Evolutionary conservation across 306 rosid species (phyloP).

Genomic region (Cicer bijugum): DNA sequence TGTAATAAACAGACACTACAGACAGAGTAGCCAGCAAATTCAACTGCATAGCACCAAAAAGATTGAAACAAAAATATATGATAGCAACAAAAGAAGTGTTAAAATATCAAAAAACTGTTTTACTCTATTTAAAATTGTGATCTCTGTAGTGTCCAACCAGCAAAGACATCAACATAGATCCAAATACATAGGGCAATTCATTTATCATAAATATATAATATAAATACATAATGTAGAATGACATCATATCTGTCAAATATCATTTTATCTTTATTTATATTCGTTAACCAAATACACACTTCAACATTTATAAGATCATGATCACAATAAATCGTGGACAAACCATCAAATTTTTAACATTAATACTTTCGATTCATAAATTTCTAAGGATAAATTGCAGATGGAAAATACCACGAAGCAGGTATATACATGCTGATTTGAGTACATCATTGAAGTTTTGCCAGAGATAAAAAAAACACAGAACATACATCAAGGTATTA

Average conservation of each 20-base stretch:
- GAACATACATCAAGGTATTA: not conserved
- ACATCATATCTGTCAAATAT: not conserved
- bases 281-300: too few species aligned
- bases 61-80: too few species aligned
- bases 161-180: slow-evolving; percentile 22
- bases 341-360: too few species aligned
- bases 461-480: not conserved
- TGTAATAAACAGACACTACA: too few species aligned
- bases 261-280: too few species aligned
- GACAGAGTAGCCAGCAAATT: too few species aligned
- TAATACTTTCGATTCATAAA: not conserved
- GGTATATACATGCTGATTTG: not conserved
- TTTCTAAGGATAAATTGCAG: slow-evolving; percentile 14
- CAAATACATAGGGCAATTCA: slow-evolving; percentile 28
- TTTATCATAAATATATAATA: not conserved
- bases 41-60: too few species aligned
- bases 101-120: too few species aligned
- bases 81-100: too few species aligned
- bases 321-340: too few species aligned
- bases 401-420: slow-evolving; percentile 6
- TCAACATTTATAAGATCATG: too few species aligned
- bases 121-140: not conserved
- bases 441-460: not conserved
- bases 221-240: slow-evolving; percentile 13
- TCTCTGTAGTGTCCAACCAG: not conserved